phyloP scores from a whole-genome alignment of 1,139 yeast species.

The Scheffersomyces parashehatae region DNA sequence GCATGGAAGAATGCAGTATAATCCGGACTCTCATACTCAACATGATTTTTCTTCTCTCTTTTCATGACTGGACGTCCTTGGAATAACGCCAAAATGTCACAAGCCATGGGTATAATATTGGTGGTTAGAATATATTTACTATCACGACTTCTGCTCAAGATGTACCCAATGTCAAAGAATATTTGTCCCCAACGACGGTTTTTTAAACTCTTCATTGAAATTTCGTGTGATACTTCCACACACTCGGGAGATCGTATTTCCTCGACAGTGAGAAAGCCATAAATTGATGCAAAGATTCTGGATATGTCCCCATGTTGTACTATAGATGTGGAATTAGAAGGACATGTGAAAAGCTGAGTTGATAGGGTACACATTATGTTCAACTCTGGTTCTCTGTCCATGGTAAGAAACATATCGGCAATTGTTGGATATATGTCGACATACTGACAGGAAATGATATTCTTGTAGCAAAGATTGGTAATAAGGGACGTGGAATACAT shows the following conservation, averaged over 20 bases:
- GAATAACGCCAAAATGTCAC: constrained; percentile 67
- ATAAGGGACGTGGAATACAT: constrained; percentile 70
- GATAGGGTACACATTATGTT: constrained; percentile 75
- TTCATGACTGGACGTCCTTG: constrained; percentile 79
- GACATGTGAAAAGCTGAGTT: constrained; percentile 86
- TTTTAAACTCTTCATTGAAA: constrained; percentile 54
- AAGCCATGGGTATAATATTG: constrained; percentile 49
- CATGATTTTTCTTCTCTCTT: constrained; percentile 79
- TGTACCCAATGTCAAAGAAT: constrained; percentile 79
- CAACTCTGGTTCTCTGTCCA: constrained; percentile 81
- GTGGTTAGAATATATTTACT: constrained; percentile 37
- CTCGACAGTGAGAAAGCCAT: constrained; percentile 62
- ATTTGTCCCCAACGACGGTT: constrained; percentile 84
- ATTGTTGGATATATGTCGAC: constrained; percentile 79
- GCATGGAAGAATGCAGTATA: constrained; percentile 83
- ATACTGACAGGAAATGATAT: constrained; percentile 71
- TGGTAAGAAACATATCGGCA: constrained; percentile 69
- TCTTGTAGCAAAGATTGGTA: constrained; percentile 60
- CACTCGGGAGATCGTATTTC: constrained; percentile 50
- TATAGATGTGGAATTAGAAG: constrained; percentile 71
- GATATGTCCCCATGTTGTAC: constrained; percentile 70
- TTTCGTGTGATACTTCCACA: constrained; percentile 41
- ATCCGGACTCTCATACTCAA: constrained; percentile 87
- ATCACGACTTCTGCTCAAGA: constrained; percentile 68
- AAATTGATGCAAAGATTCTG: constrained; percentile 65